phyloP scores from a whole-genome alignment of 208 protist species.

The Leishmania turanica region DNA sequence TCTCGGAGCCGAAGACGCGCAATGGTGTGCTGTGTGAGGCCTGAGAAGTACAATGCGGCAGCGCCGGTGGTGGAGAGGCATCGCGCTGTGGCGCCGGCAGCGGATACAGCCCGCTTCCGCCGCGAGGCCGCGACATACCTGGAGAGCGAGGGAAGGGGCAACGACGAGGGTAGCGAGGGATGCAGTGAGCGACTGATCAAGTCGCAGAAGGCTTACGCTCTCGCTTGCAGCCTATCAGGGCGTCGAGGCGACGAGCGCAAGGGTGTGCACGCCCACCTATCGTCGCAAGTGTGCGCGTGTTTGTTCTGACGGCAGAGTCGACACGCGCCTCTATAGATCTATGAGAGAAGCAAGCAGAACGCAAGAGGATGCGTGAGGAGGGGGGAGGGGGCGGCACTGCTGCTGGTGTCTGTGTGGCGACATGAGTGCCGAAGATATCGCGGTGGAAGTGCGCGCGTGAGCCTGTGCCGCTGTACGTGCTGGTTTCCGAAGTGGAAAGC shows the following conservation, averaged over 20 bases:
- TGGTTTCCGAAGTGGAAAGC: neutral
- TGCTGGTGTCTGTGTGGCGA: neutral
- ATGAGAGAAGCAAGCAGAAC: neutral
- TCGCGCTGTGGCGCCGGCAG: neutral
- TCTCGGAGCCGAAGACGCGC: conserved; percentile 9
- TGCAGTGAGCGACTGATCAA: neutral
- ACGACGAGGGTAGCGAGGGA: neutral
- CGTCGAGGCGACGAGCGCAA: neutral
- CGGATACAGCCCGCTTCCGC: neutral
- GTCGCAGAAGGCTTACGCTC: neutral
- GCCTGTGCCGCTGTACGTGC: neutral
- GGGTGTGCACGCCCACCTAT: neutral
- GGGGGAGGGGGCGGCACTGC: neutral
- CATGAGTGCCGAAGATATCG: neutral
- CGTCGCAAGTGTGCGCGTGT: neutral
- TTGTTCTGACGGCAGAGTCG: neutral
- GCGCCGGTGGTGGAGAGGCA: neutral
- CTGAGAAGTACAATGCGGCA: neutral
- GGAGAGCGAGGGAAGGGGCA: neutral
- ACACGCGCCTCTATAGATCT: neutral
- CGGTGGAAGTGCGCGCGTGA: neutral
- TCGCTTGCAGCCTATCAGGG: neutral
- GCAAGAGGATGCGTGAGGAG: neutral
- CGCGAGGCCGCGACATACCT: neutral
- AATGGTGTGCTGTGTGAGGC: neutral